Percentiles rank a stretch among this genome's conserved stretches.
Evolutionary conservation across 2,329 filamentous ascomycete genomes (phyloP).

Genomic region (Colletotrichum tropicale): DNA sequence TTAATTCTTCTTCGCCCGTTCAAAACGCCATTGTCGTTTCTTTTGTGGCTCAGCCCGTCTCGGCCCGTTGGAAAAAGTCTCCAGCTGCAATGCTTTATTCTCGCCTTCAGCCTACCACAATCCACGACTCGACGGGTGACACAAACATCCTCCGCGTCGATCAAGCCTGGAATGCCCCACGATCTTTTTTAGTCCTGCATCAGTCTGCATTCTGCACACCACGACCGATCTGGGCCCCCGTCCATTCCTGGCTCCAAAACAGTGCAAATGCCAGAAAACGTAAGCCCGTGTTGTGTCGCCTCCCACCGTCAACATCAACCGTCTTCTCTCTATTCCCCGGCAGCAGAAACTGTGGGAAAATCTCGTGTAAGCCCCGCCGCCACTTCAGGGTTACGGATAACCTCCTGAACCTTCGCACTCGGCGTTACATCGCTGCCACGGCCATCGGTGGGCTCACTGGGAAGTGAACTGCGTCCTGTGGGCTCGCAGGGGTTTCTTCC

Average conservation of each 20-base stretch:
- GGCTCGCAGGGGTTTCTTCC: background rate
- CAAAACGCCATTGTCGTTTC: background rate
- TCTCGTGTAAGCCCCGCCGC: slow-evolving; percentile 1
- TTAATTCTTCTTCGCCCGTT: background rate
- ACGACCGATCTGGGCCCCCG: background rate
- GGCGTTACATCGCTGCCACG: slow-evolving; percentile 8
- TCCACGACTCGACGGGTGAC: background rate
- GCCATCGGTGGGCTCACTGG: slow-evolving; percentile 4
- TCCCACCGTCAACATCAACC: background rate
- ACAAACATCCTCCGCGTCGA: background rate
- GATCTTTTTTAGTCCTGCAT: background rate
- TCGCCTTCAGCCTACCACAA: background rate
- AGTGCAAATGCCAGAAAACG: background rate
- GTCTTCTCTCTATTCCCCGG: background rate
- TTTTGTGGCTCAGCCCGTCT: background rate
- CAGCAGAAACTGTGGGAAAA: background rate
- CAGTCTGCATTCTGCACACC: background rate
- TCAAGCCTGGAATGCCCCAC: slow-evolving; percentile 12
- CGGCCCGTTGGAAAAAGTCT: background rate
- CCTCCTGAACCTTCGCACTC: slow-evolving; percentile 1
- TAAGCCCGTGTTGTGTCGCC: background rate
- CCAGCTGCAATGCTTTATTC: background rate
- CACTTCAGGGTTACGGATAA: background rate
- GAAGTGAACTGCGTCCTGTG: background rate
- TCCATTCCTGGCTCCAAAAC: background rate